Conservation (phyloP, 2,329 filamentous ascomycete species). For the Onygenales sp. region DNA sequence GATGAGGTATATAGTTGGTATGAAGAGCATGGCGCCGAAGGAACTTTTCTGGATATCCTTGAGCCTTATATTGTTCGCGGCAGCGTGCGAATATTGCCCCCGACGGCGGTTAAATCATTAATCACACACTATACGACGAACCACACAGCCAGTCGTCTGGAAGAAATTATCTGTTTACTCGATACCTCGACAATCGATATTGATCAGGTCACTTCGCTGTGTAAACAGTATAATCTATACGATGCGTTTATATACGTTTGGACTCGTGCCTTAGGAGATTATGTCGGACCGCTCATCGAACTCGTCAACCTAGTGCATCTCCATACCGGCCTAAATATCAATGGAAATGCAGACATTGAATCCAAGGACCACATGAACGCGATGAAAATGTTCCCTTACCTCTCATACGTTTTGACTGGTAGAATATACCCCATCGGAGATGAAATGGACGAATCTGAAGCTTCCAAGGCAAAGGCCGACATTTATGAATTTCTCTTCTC, state of each 20-base stretch:
- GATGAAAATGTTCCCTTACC: constrained; percentile 86
- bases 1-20: constrained; percentile 86
- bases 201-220: constrained; percentile 81
- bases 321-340: constrained; percentile 15
- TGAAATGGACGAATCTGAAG: constrained; percentile 60
- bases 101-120: constrained; percentile 74
- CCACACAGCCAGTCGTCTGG: constrained; percentile 66
- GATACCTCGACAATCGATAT: constrained; percentile 86
- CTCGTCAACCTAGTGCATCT: constrained; percentile 47
- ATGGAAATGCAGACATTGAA: constrained; percentile 45
- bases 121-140: constrained; percentile 70
- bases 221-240: constrained; percentile 84
- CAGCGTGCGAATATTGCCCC: constrained; percentile 65
- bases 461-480: constrained; percentile 69
- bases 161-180: constrained; percentile 91
- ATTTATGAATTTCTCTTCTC: constrained; percentile 93
- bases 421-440: constrained; percentile 85
- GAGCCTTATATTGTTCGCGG: constrained; percentile 80
- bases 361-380: constrained; percentile 53
- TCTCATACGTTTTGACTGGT: constrained; percentile 84
- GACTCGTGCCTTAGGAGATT: constrained; percentile 84
- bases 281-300: constrained; percentile 81
- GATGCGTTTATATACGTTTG: constrained; percentile 95
- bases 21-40: constrained; percentile 62
- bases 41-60: constrained; percentile 76